These are phyloP conservation scores for Chaetomium tenue DNA, from an alignment of 495 filamentous ascomycete genomes.

Conservation along the genomic window DNA sequence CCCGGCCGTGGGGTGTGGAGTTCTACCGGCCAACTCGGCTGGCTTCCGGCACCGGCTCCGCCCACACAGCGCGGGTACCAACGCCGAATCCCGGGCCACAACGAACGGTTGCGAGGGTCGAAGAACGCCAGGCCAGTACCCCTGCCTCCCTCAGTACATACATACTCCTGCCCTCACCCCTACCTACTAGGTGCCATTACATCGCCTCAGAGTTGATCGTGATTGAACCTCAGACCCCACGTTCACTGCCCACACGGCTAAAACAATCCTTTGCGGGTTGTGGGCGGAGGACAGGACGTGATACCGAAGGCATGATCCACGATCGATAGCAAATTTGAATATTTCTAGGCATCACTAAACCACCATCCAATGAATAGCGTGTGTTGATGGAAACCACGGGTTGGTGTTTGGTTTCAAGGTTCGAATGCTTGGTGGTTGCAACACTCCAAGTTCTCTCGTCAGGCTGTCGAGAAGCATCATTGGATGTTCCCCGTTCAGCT, in stretches of 20 bases:
- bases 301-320: background rate
- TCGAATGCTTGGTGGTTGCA: background rate
- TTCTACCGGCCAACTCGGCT: no score
- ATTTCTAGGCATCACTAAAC: background rate
- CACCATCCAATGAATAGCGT: background rate
- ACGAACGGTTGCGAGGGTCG: no score
- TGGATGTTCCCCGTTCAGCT: background rate
- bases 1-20: no score
- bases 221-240: background rate
- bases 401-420: constrained; percentile 1
- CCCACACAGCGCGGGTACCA: no score
- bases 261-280: background rate
- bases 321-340: background rate
- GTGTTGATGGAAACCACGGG: background rate
- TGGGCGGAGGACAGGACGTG: background rate
- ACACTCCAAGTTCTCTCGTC: background rate
- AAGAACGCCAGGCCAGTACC: no score
- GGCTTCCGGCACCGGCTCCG: no score
- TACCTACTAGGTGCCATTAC: background rate
- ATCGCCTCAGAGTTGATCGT: background rate
- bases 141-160: no score
- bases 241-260: background rate
- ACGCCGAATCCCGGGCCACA: no score
- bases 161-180: no score
- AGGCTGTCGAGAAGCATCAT: background rate